Percentiles rank a stretch among this genome's conserved stretches.
These are phyloP conservation scores for Alternaria sp. DNA, from an alignment of 2,329 filamentous ascomycete species.

Conservation along the genomic window DNA sequence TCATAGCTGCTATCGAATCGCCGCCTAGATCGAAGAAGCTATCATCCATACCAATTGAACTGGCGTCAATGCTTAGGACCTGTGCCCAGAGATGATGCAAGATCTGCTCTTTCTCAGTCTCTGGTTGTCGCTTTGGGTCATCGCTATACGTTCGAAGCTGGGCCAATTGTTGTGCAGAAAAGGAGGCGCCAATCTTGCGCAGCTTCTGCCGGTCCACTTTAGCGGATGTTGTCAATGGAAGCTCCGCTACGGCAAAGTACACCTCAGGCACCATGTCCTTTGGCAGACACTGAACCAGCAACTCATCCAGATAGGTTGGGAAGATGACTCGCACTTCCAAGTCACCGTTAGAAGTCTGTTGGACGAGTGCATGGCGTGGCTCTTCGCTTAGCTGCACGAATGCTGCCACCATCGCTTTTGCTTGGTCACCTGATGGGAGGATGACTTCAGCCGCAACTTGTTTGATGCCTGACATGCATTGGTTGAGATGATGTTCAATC, in stretches of 20 bases:
- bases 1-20: neutral
- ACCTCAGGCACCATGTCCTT: too few species aligned
- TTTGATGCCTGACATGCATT: neutral
- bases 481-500: slow-evolving; percentile 8
- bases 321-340: too few species aligned
- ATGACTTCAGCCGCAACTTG: neutral
- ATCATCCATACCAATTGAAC: neutral
- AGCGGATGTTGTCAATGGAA: too few species aligned
- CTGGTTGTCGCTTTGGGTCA: neutral
- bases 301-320: too few species aligned
- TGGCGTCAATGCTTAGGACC: neutral
- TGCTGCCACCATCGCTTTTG: neutral
- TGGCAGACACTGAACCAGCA: too few species aligned
- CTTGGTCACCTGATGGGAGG: neutral
- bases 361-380: too few species aligned
- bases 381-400: neutral
- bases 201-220: too few species aligned
- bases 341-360: too few species aligned
- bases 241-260: too few species aligned
- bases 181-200: too few species aligned
- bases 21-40: neutral
- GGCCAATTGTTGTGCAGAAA: neutral
- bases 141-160: neutral
- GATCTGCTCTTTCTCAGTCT: neutral
- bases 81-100: neutral